Evolutionary conservation across 2,329 filamentous ascomycete genomes (phyloP).

Genomic region (Parascedosporium putredinis): DNA sequence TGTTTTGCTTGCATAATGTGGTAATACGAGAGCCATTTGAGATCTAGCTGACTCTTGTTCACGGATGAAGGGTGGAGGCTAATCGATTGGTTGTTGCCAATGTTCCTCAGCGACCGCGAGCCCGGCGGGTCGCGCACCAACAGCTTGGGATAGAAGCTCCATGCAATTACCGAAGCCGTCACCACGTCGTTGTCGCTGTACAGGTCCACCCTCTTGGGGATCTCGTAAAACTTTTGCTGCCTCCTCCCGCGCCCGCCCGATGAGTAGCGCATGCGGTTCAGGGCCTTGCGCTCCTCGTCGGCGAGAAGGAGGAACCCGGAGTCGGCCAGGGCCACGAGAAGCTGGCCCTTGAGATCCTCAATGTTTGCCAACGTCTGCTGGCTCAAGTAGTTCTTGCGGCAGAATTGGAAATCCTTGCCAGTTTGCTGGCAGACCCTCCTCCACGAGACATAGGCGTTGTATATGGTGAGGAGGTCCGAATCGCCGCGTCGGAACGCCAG

Average conservation of each 20-base stretch:
- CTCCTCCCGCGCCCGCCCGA: constrained; percentile 36
- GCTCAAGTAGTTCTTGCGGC: constrained; percentile 86
- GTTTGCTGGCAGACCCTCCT: constrained; percentile 64
- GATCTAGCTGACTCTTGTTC: constrained; percentile 59
- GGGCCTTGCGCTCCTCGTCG: constrained; percentile 55
- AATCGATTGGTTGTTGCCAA: constrained; percentile 86
- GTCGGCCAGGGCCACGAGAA: constrained; percentile 75
- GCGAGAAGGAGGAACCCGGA: constrained; percentile 72
- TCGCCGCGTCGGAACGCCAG: constrained; percentile 74
- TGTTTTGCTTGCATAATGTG: constrained; percentile 91
- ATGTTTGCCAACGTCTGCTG: constrained; percentile 84
- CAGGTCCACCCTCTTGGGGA: constrained; percentile 63
- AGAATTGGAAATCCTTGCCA: constrained; percentile 75
- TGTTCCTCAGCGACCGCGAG: constrained; percentile 74
- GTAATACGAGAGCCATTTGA: constrained; percentile 88
- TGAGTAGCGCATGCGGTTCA: constrained; percentile 60
- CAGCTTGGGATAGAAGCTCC: constrained; percentile 93
- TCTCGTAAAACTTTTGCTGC: constrained; percentile 67
- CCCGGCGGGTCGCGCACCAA: constrained; percentile 62
- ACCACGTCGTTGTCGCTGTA: constrained; percentile 75
- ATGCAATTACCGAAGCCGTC: constrained; percentile 73
- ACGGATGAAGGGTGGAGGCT: constrained; percentile 81
- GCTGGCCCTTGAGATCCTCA: constrained; percentile 88
- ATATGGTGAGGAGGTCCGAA: constrained; percentile 84
- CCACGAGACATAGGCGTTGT: constrained; percentile 90